These are phyloP conservation scores for Umbelopsis sp. DNA, from an alignment of 192 early-diverging fungal genomes.

Conservation along the genomic window DNA sequence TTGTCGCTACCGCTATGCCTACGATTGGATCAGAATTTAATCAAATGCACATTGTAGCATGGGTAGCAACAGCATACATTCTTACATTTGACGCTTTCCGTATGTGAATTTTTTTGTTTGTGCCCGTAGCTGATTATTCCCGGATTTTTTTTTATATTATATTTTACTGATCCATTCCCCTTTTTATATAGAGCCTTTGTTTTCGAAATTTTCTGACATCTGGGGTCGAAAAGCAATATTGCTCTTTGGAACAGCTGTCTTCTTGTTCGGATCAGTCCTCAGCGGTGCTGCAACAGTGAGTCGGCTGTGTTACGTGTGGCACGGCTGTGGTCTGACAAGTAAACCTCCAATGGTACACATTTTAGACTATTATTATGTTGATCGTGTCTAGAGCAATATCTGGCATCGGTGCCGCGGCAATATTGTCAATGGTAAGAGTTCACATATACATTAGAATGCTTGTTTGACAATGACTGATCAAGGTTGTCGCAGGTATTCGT, in stretches of 20 bases:
- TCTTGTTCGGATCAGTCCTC: slow-evolving; percentile 77
- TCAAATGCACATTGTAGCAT: slow-evolving; percentile 63
- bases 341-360: neutral
- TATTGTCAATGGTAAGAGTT: slow-evolving; percentile 51
- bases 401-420: slow-evolving; percentile 64
- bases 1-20: slow-evolving; percentile 77
- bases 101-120: slow-evolving; percentile 11
- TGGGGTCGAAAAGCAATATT: slow-evolving; percentile 74
- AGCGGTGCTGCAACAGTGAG: slow-evolving; percentile 70
- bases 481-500: slow-evolving; percentile 53
- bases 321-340: no score
- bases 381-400: slow-evolving; percentile 66
- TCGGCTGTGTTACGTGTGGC: neutral
- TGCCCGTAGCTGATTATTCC: neutral
- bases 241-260: slow-evolving; percentile 71
- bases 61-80: slow-evolving; percentile 82
- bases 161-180: no score
- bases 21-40: slow-evolving; percentile 75
- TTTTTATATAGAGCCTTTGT: slow-evolving; percentile 45
- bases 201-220: slow-evolving; percentile 88
- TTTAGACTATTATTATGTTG: slow-evolving; percentile 45
- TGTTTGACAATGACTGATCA: neutral
- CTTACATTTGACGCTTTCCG: slow-evolving; percentile 41
- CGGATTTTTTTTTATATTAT: neutral
- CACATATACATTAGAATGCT: neutral